phyloP scores from a whole-genome alignment of 129 eudicot species.

The Flaveria linearis region DNA sequence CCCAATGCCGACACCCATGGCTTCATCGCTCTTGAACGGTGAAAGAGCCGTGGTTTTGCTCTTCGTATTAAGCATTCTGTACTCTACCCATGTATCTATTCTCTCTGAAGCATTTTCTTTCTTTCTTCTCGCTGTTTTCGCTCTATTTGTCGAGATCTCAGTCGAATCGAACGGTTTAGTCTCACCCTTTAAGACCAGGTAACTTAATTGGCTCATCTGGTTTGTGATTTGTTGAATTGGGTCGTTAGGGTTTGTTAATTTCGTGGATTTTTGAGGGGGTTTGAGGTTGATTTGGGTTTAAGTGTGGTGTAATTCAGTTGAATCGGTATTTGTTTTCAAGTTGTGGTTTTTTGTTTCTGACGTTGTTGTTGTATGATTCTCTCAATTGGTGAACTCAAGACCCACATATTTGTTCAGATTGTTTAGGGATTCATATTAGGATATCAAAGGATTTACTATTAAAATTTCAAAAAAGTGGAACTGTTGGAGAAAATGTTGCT shows the following conservation, averaged over 20 bases:
- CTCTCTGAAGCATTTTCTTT: slow-evolving; percentile 53
- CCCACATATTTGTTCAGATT: slow-evolving; percentile 1
- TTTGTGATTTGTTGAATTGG: slow-evolving; percentile 11
- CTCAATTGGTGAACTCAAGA: not conserved
- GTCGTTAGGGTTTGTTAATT: slow-evolving; percentile 14
- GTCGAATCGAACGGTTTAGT: slow-evolving; percentile 47
- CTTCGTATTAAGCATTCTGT: slow-evolving; percentile 47
- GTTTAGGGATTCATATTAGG: not conserved
- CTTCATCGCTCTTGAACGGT: slow-evolving; percentile 74
- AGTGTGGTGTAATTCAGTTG: not conserved
- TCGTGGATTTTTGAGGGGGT: not conserved
- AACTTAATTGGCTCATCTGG: not conserved
- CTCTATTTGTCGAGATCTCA: slow-evolving; percentile 67
- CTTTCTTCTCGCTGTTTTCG: slow-evolving; percentile 50
- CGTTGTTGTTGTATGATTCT: slow-evolving; percentile 13
- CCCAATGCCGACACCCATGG: slow-evolving; percentile 38
- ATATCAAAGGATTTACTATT: not conserved
- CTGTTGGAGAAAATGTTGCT: slow-evolving; percentile 3
- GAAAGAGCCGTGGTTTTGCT: slow-evolving; percentile 88
- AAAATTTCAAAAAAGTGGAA: not conserved
- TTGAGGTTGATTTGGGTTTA: slow-evolving; percentile 27
- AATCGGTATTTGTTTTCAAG: not conserved
- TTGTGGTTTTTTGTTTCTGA: not conserved
- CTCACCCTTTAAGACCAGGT: slow-evolving; percentile 58
- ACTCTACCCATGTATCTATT: slow-evolving; percentile 47